Base-by-base conservation (phyloP, 2,329 filamentous ascomycete genomes). In the Exophiala alcalophila region DNA sequence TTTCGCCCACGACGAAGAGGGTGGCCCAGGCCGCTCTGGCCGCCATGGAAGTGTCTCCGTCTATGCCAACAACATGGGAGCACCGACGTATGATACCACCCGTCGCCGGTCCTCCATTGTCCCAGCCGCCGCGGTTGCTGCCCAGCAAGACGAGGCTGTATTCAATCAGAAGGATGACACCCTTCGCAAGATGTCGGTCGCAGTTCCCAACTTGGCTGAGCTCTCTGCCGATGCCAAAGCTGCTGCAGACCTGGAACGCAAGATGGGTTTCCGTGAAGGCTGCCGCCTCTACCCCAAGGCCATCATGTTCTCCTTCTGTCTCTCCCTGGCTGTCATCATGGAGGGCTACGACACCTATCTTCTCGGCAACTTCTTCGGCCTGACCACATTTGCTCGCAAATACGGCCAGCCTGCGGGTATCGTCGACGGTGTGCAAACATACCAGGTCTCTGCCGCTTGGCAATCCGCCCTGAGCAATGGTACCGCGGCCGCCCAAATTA, bases 251-350 rank as follows among this genome's bases (percentile, higher is more conserved):
- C 40, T 50, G 14, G 54, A 56, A 34, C 47, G 41, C 28, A 53
- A 40, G 16, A 53, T 56, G 54, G 50, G 49, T 25, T 55, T 76
- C 20, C 60, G 77, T 60, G 80, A 94, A 68, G 89, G 87, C 49
- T 74, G 94, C 62, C 80, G 73, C 59, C 74, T 92, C 21, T 95
- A 95, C 61, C 88, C 87, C 46, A 92, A 94, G 70, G 50, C 50
- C 26, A 53, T 53, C 21, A 23, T 53, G 40, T 53, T 50, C 31
- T 53, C 50, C 24, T 51, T 53, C 28, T 44, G 40, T 28, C 45
- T 53, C n/a, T 53, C 50, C 10, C 33, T 55, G 8, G 52, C 54
- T n/a, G 49, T 57, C 29, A 51, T 56, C 43, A 56, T 57, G 53
- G 52, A 53, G 25, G 54, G 55, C 18, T 57, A 57, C 35, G 55